A percentile compares a stretch with the other conserved stretches of the same genome.
Conservation (phyloP, 169 alveolate species). For the Plasmodium gonderi region DNA sequence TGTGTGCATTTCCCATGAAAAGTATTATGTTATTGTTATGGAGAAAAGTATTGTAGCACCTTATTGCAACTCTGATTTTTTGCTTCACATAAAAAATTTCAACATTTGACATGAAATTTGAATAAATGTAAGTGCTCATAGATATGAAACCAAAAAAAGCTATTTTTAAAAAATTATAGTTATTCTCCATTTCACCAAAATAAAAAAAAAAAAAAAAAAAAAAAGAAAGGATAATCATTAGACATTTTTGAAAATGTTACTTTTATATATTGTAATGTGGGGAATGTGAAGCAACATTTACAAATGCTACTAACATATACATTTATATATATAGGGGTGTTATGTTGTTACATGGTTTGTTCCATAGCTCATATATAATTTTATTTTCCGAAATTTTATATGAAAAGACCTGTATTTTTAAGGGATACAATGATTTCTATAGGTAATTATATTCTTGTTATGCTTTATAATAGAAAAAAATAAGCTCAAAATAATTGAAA, state of each 20-base stretch:
- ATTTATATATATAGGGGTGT: not conserved
- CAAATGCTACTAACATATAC: not conserved
- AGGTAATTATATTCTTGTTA: not conserved
- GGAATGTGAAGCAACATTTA: not conserved
- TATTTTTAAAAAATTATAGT: not conserved
- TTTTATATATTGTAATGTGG: not conserved
- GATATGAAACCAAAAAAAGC: not conserved
- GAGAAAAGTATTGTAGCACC: not conserved
- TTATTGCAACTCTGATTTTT: not conserved
- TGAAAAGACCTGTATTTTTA: not conserved
- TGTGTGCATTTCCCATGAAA: not conserved
- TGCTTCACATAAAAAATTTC: not conserved
- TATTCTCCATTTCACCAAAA: not conserved
- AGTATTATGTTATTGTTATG: not conserved
- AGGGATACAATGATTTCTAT: constrained; percentile 1
- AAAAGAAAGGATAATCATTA: not conserved
- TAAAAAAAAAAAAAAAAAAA: not conserved
- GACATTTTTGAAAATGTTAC: not conserved
- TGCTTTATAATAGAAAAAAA: not conserved
- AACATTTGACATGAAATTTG: not conserved
- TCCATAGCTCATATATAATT: not conserved
- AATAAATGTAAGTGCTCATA: not conserved
- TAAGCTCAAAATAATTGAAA: not conserved
- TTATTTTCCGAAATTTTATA: not conserved
- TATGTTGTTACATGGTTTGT: not conserved